Conservation (phyloP, 2,329 filamentous ascomycete genomes). For the Trichoderma sp. region DNA sequence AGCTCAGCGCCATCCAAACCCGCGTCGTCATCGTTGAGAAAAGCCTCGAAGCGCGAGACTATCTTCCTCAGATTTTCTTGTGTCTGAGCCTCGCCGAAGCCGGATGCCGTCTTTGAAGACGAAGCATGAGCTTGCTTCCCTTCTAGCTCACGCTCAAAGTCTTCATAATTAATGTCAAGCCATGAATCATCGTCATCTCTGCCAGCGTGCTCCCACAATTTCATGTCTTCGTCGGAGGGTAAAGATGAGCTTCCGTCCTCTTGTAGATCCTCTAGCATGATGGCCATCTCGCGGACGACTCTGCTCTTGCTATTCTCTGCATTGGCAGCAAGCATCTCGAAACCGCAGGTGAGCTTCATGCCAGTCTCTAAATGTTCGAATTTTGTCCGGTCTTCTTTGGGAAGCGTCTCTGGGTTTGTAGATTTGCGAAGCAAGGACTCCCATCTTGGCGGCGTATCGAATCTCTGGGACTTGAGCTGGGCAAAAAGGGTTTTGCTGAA, state of each 20-base stretch:
- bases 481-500: slow-evolving; percentile 91
- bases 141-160: slow-evolving; percentile 78
- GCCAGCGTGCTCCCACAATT: slow-evolving; percentile 57
- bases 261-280: slow-evolving; percentile 72
- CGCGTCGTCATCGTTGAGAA: slow-evolving; percentile 80
- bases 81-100: slow-evolving; percentile 63
- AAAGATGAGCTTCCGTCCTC: slow-evolving; percentile 64
- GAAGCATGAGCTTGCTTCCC: slow-evolving; percentile 41
- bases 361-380: slow-evolving; percentile 59
- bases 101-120: slow-evolving; percentile 35
- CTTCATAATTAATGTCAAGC: slow-evolving; percentile 87
- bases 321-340: slow-evolving; percentile 78
- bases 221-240: slow-evolving; percentile 71
- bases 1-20: slow-evolving; percentile 75
- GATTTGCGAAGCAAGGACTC: slow-evolving; percentile 29
- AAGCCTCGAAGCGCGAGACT: slow-evolving; percentile 88
- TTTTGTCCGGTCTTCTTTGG: slow-evolving; percentile 21
- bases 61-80: slow-evolving; percentile 83
- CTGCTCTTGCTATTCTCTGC: slow-evolving; percentile 66
- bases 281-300: slow-evolving; percentile 68
- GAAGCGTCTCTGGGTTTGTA: slow-evolving; percentile 21
- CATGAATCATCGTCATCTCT: slow-evolving; percentile 83
- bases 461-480: slow-evolving; percentile 83
- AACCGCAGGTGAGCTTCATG: slow-evolving; percentile 86
- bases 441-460: slow-evolving; percentile 60